Base-by-base conservation (phyloP, 768 basidiomycete species). In the Boletellus sp. region DNA sequence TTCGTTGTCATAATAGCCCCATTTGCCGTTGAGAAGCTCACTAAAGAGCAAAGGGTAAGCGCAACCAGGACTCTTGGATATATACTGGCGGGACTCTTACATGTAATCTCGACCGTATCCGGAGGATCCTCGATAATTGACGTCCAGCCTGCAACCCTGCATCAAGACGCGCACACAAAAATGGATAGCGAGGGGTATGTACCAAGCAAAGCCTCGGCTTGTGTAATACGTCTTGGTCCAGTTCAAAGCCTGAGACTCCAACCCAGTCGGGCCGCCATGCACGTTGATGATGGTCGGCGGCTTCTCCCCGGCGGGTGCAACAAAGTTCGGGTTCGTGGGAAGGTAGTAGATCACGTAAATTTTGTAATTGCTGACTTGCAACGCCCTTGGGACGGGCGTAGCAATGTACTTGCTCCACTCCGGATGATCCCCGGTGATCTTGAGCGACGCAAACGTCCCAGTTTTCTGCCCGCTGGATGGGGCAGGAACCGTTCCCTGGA, bases 61-160 rank as follows among this genome's bases (percentile, higher is more conserved):
- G 9, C 37, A 16, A 15, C 4, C 17, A 13, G 7, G 17, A 20
- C 7, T 26, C 7, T 12, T 11, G 28, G 28, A 1, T 19, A 19
- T 0, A n/a, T 9, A 3, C 19, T 11, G 6, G n/a, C 26, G 13
- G 3, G 0, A 17, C 36, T 12, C 70, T 38, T 52, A 74, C 74
- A 76, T 78, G 57, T 88, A 92, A 19, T 67, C 67, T 6, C 84
- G 75, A 0, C 90, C 90, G 55, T 83, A 89, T 0, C 84, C 83
- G 13, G 80, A 80, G 0, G 84, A 85, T 3, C 88, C 88, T 13
- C 85, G 76, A 55, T 88, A 85, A 60, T 90, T 84, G 31, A 90
- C 85, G 45, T 85, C 84, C 24, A 86, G 58, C 79, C 84, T 81
- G 50, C 4, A 6, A 26, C 46, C 48, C 0, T 54, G 59, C 22